Conservation (phyloP, 2,329 filamentous ascomycete genomes). For the Alternaria arborescens region DNA sequence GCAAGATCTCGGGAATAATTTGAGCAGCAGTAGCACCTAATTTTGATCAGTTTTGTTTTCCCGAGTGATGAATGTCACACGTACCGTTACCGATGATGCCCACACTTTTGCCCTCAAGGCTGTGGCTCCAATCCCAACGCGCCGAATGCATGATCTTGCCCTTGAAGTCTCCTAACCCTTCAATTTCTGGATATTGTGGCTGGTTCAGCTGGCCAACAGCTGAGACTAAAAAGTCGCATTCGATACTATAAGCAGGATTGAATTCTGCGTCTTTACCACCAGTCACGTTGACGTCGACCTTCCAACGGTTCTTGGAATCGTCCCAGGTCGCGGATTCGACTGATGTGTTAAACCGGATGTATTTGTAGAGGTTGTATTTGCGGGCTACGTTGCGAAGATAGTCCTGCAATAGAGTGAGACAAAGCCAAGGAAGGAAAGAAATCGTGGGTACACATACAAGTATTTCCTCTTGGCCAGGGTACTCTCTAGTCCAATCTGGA, state of each 20-base stretch:
- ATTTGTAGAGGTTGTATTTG: constrained; percentile 63
- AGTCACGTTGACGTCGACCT: constrained; percentile 57
- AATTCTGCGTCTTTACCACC: constrained; percentile 66
- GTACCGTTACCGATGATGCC: constrained; percentile 67
- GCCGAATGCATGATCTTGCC: constrained; percentile 66
- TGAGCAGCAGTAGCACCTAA: constrained; percentile 65
- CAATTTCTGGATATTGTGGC: constrained; percentile 60
- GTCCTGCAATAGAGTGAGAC: constrained; percentile 35
- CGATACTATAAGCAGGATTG: constrained; percentile 61
- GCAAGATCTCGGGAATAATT: constrained; percentile 66
- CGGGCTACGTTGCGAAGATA: constrained; percentile 64
- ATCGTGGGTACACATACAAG: constrained; percentile 46
- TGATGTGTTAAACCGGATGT: constrained; percentile 66
- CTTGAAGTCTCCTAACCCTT: constrained; percentile 58
- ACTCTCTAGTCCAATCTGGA: constrained; percentile 65
- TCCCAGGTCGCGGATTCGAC: constrained; percentile 65
- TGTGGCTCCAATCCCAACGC: constrained; percentile 68
- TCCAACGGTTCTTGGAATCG: constrained; percentile 62
- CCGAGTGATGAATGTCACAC: constrained; percentile 2
- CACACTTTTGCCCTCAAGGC: constrained; percentile 63
- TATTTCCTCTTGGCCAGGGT: constrained; percentile 69
- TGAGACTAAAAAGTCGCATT: constrained; percentile 64
- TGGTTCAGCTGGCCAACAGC: constrained; percentile 68
- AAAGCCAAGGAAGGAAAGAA: background rate
- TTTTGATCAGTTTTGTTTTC: constrained; percentile 3